Evolutionary conservation across 495 filamentous ascomycete genomes (phyloP).

Genomic region (Durotheca rogersii): DNA sequence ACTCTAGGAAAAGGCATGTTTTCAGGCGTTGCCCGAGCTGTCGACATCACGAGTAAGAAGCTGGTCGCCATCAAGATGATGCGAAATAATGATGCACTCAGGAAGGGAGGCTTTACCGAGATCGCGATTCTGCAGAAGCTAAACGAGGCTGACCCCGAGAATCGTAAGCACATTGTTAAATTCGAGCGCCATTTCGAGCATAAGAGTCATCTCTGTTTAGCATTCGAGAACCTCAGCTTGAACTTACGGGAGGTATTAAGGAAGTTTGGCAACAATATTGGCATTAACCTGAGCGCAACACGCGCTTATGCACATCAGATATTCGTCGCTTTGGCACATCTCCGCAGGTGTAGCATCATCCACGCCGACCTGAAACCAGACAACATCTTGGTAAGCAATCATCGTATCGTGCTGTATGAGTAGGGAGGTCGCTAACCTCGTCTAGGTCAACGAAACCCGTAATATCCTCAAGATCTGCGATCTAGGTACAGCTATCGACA

Average conservation of each 20-base stretch:
- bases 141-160: conserved; percentile 76
- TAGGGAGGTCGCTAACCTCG: conserved; percentile 30
- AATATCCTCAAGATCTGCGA: conserved; percentile 93
- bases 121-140: conserved; percentile 87
- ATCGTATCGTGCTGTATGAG: not conserved
- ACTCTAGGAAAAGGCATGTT: conserved; percentile 96
- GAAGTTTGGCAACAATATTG: conserved; percentile 91
- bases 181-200: conserved; percentile 87
- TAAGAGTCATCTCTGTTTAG: conserved; percentile 92
- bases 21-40: conserved; percentile 89
- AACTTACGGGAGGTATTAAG: conserved; percentile 95
- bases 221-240: conserved; percentile 91
- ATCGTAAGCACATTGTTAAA: conserved; percentile 89
- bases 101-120: conserved; percentile 91
- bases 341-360: conserved; percentile 88
- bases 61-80: conserved; percentile 92
- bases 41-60: conserved; percentile 68
- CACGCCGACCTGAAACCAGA: conserved; percentile 97
- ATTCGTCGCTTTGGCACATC: conserved; percentile 79
- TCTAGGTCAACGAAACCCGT: conserved; percentile 73
- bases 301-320: conserved; percentile 90
- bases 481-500: conserved; percentile 88
- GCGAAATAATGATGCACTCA: conserved; percentile 88
- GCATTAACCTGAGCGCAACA: conserved; percentile 83
- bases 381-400: conserved; percentile 71